phyloP scores from a whole-genome alignment of 2,329 filamentous ascomycete species.

The Diaporthe sp. region DNA sequence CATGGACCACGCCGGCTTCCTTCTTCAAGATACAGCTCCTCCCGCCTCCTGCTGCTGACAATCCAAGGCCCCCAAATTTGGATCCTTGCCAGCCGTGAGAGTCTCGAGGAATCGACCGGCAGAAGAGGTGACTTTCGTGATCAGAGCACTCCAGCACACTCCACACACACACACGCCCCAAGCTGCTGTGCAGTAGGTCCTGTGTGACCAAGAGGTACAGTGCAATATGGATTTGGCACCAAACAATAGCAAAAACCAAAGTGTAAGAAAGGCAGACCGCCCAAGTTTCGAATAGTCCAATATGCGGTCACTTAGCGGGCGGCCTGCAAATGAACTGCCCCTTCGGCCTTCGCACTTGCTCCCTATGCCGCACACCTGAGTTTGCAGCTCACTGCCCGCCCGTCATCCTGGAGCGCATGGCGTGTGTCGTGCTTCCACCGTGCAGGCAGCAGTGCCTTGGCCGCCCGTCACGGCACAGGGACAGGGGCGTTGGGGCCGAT shows the following conservation, averaged over 20 bases:
- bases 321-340: background rate
- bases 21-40: background rate
- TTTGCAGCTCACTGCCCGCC: background rate
- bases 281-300: slow-evolving; percentile 9
- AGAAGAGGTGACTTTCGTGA: background rate
- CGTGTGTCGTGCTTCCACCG: slow-evolving; percentile 19
- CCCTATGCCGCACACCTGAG: background rate
- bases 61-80: background rate
- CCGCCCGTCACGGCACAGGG: background rate
- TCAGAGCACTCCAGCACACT: background rate
- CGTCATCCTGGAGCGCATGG: slow-evolving; percentile 3
- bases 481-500: background rate
- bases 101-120: background rate
- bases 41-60: slow-evolving; percentile 6
- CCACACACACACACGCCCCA: background rate
- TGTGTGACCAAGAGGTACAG: background rate
- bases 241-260: slow-evolving; percentile 9
- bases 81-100: background rate
- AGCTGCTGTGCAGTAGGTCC: background rate
- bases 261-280: slow-evolving; percentile 37
- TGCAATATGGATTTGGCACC: background rate
- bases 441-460: slow-evolving; percentile 29
- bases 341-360: background rate
- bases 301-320: slow-evolving; percentile 23
- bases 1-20: background rate